These are phyloP conservation scores for Helotiales sp. DNA, from an alignment of 2,329 filamentous ascomycete genomes.

Conservation along the genomic window DNA sequence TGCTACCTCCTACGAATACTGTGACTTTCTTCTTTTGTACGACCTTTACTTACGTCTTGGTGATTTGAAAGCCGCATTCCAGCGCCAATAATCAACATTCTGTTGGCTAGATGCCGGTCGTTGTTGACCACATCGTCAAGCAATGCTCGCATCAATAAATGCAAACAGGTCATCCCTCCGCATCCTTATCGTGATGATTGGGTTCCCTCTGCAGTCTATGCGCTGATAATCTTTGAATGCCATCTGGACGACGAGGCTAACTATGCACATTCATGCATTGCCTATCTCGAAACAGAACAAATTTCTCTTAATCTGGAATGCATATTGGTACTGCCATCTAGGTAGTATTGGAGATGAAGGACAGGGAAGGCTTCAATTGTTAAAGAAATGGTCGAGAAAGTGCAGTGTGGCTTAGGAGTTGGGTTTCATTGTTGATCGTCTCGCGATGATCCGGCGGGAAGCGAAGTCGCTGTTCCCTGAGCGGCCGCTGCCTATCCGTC, in stretches of 20 bases:
- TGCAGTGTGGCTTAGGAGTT: not conserved
- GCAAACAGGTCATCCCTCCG: not conserved
- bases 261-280: conserved; percentile 8
- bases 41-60: too few species aligned
- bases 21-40: not conserved
- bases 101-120: not conserved
- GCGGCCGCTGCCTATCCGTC: not conserved
- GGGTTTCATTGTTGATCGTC: not conserved
- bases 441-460: not conserved
- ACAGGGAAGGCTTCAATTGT: not conserved
- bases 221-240: conserved; percentile 7
- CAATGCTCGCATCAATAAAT: not conserved
- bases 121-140: not conserved
- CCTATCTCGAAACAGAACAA: conserved; percentile 6
- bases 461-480: not conserved
- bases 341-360: not conserved
- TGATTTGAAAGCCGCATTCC: not conserved
- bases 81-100: not conserved
- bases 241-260: not conserved
- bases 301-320: not conserved
- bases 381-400: not conserved
- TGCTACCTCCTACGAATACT: too few species aligned
- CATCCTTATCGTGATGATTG: not conserved
- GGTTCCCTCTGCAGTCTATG: conserved; percentile 5
- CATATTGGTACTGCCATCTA: not conserved